These are phyloP conservation scores for Ogataea trehaloabstinens DNA, from an alignment of 805 yeast genomes.

Conservation along the genomic window DNA sequence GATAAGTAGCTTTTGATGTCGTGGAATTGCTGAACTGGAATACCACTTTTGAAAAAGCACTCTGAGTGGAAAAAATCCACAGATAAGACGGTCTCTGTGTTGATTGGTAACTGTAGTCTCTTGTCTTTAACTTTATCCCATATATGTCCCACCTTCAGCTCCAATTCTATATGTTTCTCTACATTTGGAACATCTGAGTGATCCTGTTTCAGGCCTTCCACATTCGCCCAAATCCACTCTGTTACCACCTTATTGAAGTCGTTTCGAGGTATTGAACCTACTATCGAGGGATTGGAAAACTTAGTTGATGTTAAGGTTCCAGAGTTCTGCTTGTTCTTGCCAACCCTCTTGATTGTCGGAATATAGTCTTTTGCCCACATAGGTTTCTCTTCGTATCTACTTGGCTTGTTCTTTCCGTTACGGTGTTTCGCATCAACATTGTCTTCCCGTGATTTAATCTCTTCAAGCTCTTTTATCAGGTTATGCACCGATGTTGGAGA, in stretches of 20 bases:
- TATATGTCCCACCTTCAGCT: slow-evolving; percentile 70
- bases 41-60: slow-evolving; percentile 61
- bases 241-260: slow-evolving; percentile 79
- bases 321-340: slow-evolving; percentile 1
- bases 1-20: slow-evolving; percentile 54
- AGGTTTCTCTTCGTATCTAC: slow-evolving; percentile 63
- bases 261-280: slow-evolving; percentile 76
- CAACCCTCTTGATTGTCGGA: slow-evolving; percentile 34
- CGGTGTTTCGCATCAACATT: slow-evolving; percentile 18
- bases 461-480: slow-evolving; percentile 26
- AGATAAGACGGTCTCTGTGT: slow-evolving; percentile 60
- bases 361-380: slow-evolving; percentile 82
- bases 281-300: slow-evolving; percentile 46
- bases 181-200: slow-evolving; percentile 33
- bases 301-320: slow-evolving; percentile 16
- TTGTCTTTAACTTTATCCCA: slow-evolving; percentile 62
- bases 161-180: slow-evolving; percentile 63
- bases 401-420: slow-evolving; percentile 46
- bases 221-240: slow-evolving; percentile 85
- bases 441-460: slow-evolving; percentile 27
- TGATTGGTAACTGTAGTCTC: slow-evolving; percentile 62
- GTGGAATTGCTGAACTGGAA: slow-evolving; percentile 60
- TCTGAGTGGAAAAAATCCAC: slow-evolving; percentile 50
- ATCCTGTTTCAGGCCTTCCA: slow-evolving; percentile 60
- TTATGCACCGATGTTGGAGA: slow-evolving; percentile 18